A percentile compares a stretch with the other conserved stretches of the same genome.
phyloP scores from a whole-genome alignment of 2,329 filamentous ascomycete species.

The Domatiomyces catenatus region DNA sequence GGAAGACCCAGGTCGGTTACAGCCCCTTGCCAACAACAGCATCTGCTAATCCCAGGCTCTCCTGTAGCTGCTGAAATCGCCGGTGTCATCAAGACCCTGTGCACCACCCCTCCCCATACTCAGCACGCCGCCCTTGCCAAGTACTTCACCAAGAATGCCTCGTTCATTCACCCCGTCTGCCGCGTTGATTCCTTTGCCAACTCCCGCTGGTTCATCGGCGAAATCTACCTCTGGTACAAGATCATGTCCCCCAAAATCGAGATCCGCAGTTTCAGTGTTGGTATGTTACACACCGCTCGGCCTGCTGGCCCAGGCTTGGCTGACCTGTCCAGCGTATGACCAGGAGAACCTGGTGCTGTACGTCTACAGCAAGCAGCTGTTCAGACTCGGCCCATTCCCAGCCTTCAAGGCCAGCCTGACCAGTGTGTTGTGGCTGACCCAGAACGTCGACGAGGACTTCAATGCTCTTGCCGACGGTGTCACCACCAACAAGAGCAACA shows the following conservation, averaged over 20 bases:
- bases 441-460: not conserved
- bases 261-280: conserved; percentile 47
- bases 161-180: conserved; percentile 67
- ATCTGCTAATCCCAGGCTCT: not conserved
- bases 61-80: conserved; percentile 36
- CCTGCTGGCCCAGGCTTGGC: not conserved
- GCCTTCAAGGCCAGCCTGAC: conserved; percentile 56
- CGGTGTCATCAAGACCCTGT: conserved; percentile 51
- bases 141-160: conserved; percentile 59
- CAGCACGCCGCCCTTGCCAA: conserved; percentile 50
- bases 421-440: conserved; percentile 47
- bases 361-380: conserved; percentile 57
- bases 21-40: not conserved
- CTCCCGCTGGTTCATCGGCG: conserved; percentile 51
- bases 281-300: conserved; percentile 23
- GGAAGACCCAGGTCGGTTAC: not conserved
- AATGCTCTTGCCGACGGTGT: conserved; percentile 10
- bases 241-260: conserved; percentile 62
- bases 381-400: conserved; percentile 62
- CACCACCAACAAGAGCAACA: conserved; percentile 14
- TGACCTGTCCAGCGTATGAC: conserved; percentile 45
- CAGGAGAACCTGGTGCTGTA: conserved; percentile 52
- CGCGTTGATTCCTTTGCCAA: conserved; percentile 44
- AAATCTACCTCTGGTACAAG: conserved; percentile 72
- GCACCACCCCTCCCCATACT: conserved; percentile 48